Evolutionary conservation across 2,329 filamentous ascomycete species (phyloP).

Genomic region (Colletotrichum plurivorum): DNA sequence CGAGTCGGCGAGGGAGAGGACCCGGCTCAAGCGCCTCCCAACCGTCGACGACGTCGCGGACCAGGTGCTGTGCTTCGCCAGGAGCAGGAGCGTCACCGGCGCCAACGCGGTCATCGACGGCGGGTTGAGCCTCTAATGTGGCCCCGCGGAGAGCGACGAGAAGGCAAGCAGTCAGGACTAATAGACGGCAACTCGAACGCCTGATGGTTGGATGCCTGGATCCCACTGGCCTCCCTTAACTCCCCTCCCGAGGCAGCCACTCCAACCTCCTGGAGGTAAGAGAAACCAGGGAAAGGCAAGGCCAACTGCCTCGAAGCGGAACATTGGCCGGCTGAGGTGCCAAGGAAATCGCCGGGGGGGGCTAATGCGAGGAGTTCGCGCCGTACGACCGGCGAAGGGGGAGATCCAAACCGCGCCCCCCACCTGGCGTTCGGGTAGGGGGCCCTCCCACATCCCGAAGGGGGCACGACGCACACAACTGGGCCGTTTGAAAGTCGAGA

Average conservation of each 20-base stretch:
- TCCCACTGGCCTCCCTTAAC: neutral
- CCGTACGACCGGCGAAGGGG: neutral
- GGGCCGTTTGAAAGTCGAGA: neutral
- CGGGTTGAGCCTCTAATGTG: slow-evolving; percentile 33
- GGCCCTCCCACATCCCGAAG: slow-evolving; percentile 34
- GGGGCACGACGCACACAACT: neutral
- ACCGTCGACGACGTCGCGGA: slow-evolving; percentile 67
- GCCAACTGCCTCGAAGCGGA: neutral
- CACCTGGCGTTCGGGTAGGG: slow-evolving; percentile 26
- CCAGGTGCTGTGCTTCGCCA: slow-evolving; percentile 65
- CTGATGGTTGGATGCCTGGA: neutral
- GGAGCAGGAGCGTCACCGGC: slow-evolving; percentile 65
- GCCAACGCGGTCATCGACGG: slow-evolving; percentile 65
- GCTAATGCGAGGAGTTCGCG: slow-evolving; percentile 18
- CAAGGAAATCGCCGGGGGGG: slow-evolving; percentile 14
- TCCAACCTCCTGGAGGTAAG: neutral
- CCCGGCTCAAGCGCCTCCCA: slow-evolving; percentile 72
- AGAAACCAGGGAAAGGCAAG: slow-evolving; percentile 15
- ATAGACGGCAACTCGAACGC: neutral
- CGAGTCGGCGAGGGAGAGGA: slow-evolving; percentile 65
- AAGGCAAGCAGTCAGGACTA: neutral
- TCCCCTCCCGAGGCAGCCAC: neutral
- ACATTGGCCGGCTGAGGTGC: slow-evolving; percentile 1
- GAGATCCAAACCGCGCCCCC: neutral
- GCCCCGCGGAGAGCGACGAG: neutral